Evolutionary conservation across 176 grass and related monocot genomes (phyloP).

Genomic region (Paspalum notatum): DNA sequence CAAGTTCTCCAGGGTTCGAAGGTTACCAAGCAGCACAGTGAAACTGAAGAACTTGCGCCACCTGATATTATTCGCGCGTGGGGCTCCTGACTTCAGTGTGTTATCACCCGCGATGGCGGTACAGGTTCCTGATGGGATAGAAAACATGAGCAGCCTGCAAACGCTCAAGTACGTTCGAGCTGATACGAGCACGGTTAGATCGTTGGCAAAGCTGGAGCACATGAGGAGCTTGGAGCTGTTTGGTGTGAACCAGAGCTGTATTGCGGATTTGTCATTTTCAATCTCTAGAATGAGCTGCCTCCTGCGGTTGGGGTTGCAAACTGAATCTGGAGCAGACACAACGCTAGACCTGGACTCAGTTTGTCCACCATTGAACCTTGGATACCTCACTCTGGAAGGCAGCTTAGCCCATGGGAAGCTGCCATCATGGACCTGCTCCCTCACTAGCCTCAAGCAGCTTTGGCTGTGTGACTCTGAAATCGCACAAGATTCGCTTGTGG

Average conservation of each 20-base stretch:
- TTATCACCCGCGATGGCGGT: neutral
- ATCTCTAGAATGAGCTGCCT: slow-evolving; percentile 38
- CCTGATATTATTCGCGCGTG: slow-evolving; percentile 34
- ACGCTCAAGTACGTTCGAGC: slow-evolving; percentile 40
- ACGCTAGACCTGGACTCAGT: neutral
- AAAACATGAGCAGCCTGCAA: slow-evolving; percentile 35
- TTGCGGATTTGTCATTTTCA: neutral
- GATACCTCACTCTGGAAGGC: neutral
- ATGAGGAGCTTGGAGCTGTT: slow-evolving; percentile 41
- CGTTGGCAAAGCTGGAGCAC: neutral
- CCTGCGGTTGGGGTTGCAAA: slow-evolving; percentile 3
- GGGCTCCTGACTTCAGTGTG: neutral
- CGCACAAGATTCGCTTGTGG: slow-evolving; percentile 3
- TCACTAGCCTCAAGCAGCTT: slow-evolving; percentile 26
- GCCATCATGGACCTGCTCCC: slow-evolving; percentile 6
- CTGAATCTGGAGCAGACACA: neutral
- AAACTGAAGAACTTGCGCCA: slow-evolving; percentile 45
- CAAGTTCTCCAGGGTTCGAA: slow-evolving; percentile 11
- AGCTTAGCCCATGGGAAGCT: neutral
- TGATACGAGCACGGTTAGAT: neutral
- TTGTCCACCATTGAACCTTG: neutral
- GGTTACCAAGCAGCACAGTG: slow-evolving; percentile 4
- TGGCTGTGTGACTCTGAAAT: neutral
- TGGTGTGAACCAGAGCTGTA: neutral
- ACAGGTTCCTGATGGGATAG: slow-evolving; percentile 4